These are phyloP conservation scores for Curvularia sp. DNA, from an alignment of 2,329 filamentous ascomycete species.

Conservation along the genomic window DNA sequence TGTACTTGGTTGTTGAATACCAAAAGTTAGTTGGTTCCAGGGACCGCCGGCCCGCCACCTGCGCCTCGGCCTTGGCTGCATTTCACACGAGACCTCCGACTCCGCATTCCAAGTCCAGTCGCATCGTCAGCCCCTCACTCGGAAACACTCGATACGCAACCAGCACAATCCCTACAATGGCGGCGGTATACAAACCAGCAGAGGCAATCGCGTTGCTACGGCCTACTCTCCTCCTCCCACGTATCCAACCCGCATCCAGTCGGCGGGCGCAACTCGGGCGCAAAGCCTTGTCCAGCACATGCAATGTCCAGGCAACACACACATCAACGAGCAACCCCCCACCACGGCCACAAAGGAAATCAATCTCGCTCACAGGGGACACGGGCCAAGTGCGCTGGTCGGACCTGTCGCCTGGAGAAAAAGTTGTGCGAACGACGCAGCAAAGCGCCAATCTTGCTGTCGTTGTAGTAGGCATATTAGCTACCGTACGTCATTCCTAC, in stretches of 20 bases:
- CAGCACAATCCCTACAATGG: constrained; percentile 27
- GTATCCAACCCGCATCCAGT: constrained; percentile 24
- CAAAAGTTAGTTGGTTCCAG: constrained; percentile 26
- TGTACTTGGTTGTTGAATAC: constrained; percentile 27
- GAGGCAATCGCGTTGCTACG: constrained; percentile 43
- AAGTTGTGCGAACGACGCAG: constrained; percentile 83
- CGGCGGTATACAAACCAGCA: constrained; percentile 39
- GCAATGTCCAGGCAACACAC: constrained; percentile 36
- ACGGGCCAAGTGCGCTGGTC: constrained; percentile 83
- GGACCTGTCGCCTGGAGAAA: constrained; percentile 76
- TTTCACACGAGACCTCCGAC: constrained; percentile 18
- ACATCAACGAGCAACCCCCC: constrained; percentile 32
- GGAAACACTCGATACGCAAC: not conserved
- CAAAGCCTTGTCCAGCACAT: constrained; percentile 38
- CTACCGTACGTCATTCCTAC: constrained; percentile 67
- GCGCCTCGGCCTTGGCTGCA: constrained; percentile 27
- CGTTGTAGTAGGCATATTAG: constrained; percentile 73
- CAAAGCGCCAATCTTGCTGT: constrained; percentile 88
- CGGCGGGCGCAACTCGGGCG: constrained; percentile 19
- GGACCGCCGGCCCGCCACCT: constrained; percentile 26
- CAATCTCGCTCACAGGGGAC: constrained; percentile 85
- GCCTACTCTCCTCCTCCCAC: constrained; percentile 32
- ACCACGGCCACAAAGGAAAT: constrained; percentile 64
- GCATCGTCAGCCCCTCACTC: constrained; percentile 12
- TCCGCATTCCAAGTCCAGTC: constrained; percentile 10